Conservation (phyloP, 176 grass and related monocot species). For the Triticum urartu region DNA sequence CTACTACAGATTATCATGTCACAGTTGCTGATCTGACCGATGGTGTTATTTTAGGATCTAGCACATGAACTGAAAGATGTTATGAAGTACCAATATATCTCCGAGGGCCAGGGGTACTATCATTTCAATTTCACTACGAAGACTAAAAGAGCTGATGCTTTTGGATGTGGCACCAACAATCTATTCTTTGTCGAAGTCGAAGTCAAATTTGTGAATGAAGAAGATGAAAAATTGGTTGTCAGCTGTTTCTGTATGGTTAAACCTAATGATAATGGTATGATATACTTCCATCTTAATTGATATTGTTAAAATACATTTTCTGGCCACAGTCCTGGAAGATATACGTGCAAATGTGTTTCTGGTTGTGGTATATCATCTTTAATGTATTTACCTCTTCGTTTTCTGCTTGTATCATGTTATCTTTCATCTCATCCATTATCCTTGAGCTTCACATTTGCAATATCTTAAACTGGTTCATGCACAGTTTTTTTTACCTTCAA, state of each 20-base stretch:
- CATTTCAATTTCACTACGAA: constrained; percentile 24
- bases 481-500: neutral
- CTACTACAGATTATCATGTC: neutral
- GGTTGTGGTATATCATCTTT: neutral
- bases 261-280: neutral
- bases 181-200: constrained; percentile 17
- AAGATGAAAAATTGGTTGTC: neutral
- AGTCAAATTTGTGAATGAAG: neutral
- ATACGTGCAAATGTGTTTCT: neutral
- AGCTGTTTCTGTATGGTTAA: neutral
- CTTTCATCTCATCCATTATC: neutral
- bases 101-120: neutral
- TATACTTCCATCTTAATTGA: neutral
- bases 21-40: neutral
- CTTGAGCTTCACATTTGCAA: neutral
- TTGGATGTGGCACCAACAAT: neutral
- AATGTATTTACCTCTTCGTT: neutral
- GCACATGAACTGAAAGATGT: neutral
- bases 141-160: neutral
- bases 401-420: neutral
- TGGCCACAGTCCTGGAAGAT: neutral
- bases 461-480: neutral
- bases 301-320: neutral
- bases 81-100: neutral
- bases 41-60: neutral